These are phyloP conservation scores for Alternaria brassicicola DNA, from an alignment of 2,329 filamentous ascomycete species.

Conservation along the genomic window DNA sequence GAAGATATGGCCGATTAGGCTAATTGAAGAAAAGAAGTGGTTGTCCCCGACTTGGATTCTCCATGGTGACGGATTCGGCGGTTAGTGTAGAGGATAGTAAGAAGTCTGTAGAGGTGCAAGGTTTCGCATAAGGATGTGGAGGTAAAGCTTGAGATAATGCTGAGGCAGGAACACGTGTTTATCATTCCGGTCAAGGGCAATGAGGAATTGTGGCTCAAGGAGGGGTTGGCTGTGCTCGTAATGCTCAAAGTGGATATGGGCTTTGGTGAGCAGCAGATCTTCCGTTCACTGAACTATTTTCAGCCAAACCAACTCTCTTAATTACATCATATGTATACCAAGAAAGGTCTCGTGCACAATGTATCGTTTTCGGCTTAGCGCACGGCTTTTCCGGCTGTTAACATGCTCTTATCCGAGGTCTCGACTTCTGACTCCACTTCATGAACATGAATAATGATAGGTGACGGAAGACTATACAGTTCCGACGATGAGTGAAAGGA, in stretches of 20 bases:
- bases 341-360: not conserved
- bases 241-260: not conserved
- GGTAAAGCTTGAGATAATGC: conserved; percentile 25
- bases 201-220: conserved; percentile 38
- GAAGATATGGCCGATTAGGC: conserved; percentile 34
- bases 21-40: conserved; percentile 29
- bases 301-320: not conserved
- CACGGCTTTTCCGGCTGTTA: conserved; percentile 13
- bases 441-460: conserved; percentile 2
- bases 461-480: not conserved
- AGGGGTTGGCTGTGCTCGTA: conserved; percentile 27
- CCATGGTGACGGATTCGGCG: conserved; percentile 39
- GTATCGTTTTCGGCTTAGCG: conserved; percentile 9
- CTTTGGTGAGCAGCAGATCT: not conserved
- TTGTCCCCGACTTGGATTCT: conserved; percentile 41
- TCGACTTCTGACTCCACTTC: conserved; percentile 6
- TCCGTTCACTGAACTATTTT: not conserved
- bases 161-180: conserved; percentile 42
- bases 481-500: conserved; percentile 2
- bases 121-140: conserved; percentile 18
- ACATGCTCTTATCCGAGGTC: conserved; percentile 12
- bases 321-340: not conserved
- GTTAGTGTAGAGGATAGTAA: conserved; percentile 36
- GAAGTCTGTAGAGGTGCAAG: conserved; percentile 34
- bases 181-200: conserved; percentile 33